phyloP scores from a whole-genome alignment of 495 filamentous ascomycete genomes.

The Penicillium alfredii region DNA sequence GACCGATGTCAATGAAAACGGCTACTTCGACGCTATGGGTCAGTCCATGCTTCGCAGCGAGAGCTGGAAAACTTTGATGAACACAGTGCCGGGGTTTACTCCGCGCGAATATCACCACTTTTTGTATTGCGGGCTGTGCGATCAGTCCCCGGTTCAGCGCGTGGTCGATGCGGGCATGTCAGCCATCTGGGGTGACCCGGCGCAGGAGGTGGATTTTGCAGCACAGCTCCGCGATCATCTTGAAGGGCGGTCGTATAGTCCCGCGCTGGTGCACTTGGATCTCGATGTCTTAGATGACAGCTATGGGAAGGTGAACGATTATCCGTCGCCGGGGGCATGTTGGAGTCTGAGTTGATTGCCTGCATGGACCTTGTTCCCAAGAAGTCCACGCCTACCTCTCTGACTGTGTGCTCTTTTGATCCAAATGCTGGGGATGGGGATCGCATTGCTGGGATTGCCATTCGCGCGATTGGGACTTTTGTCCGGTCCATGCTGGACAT shows the following conservation, averaged over 20 bases:
- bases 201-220: constrained; percentile 14
- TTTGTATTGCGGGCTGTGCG: constrained; percentile 19
- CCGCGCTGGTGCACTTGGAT: constrained; percentile 22
- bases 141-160: constrained; percentile 14
- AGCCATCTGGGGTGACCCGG: constrained; percentile 13
- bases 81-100: constrained; percentile 16
- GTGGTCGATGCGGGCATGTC: constrained; percentile 20
- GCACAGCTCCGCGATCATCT: constrained; percentile 8
- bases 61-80: constrained; percentile 22
- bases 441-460: constrained; percentile 18
- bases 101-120: constrained; percentile 13
- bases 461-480: constrained; percentile 14
- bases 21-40: constrained; percentile 23
- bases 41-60: constrained; percentile 26
- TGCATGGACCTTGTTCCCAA: constrained; percentile 19
- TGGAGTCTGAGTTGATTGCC: constrained; percentile 14
- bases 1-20: constrained; percentile 23
- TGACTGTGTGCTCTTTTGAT: constrained; percentile 23
- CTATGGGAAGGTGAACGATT: constrained; percentile 25
- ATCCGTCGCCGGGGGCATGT: constrained; percentile 19
- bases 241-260: constrained; percentile 3
- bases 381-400: constrained; percentile 5
- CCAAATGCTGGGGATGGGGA: constrained; percentile 23
- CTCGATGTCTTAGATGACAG: constrained; percentile 18
- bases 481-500: too few species aligned